These are phyloP conservation scores for Phytophthora pseudosyringae DNA, from an alignment of 352 stramenopile species.

Conservation along the genomic window DNA sequence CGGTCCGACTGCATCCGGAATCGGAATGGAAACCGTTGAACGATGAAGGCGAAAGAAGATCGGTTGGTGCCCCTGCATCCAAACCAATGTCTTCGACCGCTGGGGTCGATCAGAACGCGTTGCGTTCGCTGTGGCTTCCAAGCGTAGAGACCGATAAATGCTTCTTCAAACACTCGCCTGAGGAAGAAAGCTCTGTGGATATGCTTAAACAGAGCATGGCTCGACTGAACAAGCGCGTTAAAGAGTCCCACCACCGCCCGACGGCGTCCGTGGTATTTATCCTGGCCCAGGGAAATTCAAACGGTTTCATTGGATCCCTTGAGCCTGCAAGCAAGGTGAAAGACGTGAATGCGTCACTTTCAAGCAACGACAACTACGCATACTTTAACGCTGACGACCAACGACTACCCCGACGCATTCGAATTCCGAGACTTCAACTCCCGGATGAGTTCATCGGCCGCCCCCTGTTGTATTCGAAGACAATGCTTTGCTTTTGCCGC, in stretches of 20 bases:
- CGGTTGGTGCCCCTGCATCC: not conserved
- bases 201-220: constrained; percentile 36
- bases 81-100: constrained; percentile 33
- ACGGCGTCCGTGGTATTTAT: constrained; percentile 78
- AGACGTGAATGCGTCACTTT: constrained; percentile 38
- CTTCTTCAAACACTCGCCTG: constrained; percentile 31
- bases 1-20: constrained; percentile 58
- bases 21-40: constrained; percentile 64
- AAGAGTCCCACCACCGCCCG: constrained; percentile 45
- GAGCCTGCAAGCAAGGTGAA: constrained; percentile 60
- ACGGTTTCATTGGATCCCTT: constrained; percentile 69
- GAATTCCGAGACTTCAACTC: constrained; percentile 72
- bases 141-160: constrained; percentile 45
- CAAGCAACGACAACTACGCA: constrained; percentile 62
- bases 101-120: constrained; percentile 41
- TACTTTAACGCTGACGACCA: constrained; percentile 79
- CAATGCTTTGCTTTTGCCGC: constrained; percentile 79
- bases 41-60: constrained; percentile 20
- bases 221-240: constrained; percentile 41
- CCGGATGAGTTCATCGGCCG: constrained; percentile 70
- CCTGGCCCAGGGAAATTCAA: constrained; percentile 57
- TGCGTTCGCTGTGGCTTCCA: constrained; percentile 58
- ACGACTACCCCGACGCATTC: constrained; percentile 69
- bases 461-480: constrained; percentile 63
- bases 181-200: constrained; percentile 27